A percentile compares a stretch with the other conserved stretches of the same genome.
phyloP scores from a whole-genome alignment of 768 basidiomycete species.

The Auricularia heimuer region DNA sequence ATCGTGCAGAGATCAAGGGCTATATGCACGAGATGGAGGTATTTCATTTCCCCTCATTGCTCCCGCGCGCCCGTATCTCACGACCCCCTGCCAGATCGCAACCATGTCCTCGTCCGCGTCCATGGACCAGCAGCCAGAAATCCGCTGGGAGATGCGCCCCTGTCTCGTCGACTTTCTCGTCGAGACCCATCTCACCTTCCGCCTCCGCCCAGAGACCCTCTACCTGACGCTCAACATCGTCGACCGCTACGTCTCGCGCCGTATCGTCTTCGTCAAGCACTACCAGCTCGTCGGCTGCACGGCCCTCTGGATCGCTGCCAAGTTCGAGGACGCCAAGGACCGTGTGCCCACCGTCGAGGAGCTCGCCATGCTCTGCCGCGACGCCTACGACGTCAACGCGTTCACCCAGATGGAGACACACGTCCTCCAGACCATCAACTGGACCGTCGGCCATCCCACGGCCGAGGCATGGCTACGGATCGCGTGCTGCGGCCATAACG shows the following conservation, averaged over 20 bases:
- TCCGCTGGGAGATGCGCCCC: conserved; percentile 98
- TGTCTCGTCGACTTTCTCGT: conserved; percentile 98
- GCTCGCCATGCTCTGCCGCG: conserved; percentile 88
- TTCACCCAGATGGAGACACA: conserved; percentile 99
- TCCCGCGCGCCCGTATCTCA: conserved; percentile 3
- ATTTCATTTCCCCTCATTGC: conserved; percentile 18
- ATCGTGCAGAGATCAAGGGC: conserved; percentile 79
- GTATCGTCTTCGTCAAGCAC: conserved; percentile 97
- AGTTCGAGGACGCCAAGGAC: conserved; percentile 98
- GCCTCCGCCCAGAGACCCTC: conserved; percentile 94
- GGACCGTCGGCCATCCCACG: conserved; percentile 94
- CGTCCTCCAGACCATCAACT: conserved; percentile 90
- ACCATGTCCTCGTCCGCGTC: conserved; percentile 90
- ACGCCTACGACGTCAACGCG: conserved; percentile 93
- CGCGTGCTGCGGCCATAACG: conserved; percentile 60
- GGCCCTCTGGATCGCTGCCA: conserved; percentile 97
- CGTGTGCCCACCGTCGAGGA: conserved; percentile 94
- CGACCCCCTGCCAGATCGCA: conserved; percentile 38
- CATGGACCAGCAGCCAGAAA: conserved; percentile 99
- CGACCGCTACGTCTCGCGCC: conserved; percentile 97
- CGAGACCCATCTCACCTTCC: conserved; percentile 96
- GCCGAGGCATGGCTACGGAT: conserved; percentile 95
- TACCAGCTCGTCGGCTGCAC: conserved; percentile 99
- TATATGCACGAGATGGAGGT: conserved; percentile 99
- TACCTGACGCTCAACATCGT: conserved; percentile 98